A percentile compares a stretch with the other conserved stretches of the same genome.
These are phyloP conservation scores for Cercospora janseana DNA, from an alignment of 2,329 filamentous ascomycete genomes.

Conservation along the genomic window DNA sequence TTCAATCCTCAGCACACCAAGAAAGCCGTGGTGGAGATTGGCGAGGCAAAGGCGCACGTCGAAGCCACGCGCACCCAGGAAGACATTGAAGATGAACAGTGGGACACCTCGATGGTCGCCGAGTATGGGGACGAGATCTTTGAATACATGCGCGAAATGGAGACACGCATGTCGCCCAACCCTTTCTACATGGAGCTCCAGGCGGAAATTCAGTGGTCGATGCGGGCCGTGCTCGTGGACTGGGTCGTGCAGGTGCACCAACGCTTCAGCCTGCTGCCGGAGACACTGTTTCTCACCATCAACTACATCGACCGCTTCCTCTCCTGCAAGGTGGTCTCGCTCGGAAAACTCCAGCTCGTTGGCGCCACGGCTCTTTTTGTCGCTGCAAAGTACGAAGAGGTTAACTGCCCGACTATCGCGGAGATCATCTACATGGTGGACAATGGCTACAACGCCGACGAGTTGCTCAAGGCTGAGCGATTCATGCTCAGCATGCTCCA, in stretches of 20 bases:
- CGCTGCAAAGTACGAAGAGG: conserved; percentile 97
- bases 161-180: conserved; percentile 83
- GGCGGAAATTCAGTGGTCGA: conserved; percentile 96
- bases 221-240: conserved; percentile 95
- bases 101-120: conserved; percentile 96
- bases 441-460: conserved; percentile 79
- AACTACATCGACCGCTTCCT: conserved; percentile 98
- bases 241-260: conserved; percentile 96
- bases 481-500: conserved; percentile 97
- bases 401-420: conserved; percentile 90
- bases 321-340: conserved; percentile 88
- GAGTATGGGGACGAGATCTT: conserved; percentile 98
- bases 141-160: conserved; percentile 81
- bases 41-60: conserved; percentile 64
- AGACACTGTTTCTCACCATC: conserved; percentile 90
- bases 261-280: conserved; percentile 84
- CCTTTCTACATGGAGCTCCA: conserved; percentile 96
- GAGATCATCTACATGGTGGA: conserved; percentile 99
- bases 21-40: conserved; percentile 70
- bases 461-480: conserved; percentile 93
- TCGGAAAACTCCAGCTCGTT: conserved; percentile 92
- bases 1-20: conserved; percentile 64
- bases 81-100: conserved; percentile 82
- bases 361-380: conserved; percentile 94
- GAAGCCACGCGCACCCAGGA: conserved; percentile 64